Evolutionary conservation across 2,329 filamentous ascomycete genomes (phyloP), one percentile per base, ranked within the genome.

Genomic region (Arthroderma sp.): DNA sequence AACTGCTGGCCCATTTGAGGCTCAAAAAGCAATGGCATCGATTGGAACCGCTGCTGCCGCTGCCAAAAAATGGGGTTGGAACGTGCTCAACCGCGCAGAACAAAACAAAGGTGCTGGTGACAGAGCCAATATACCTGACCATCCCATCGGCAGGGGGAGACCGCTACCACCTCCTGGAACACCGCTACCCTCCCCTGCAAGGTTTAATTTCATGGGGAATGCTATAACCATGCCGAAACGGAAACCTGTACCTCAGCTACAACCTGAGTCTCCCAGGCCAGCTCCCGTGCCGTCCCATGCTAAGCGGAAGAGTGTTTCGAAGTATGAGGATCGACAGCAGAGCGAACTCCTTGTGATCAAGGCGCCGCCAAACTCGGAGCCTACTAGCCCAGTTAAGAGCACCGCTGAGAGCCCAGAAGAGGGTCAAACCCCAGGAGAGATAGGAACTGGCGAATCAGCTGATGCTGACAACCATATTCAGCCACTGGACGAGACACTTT

Each of bases 141-240:
- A 85, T 54, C 86, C 86, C 1, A 86, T 93, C 68, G 87, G 87
- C 1, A 75, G 86, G 34, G 86, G 86, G 0, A 81, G 83, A 53
- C 86, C 86, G 1, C 68, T 94, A 11, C 86, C 86, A 39, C 86
- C 86, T 6, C 84, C 83, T 2, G 87, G 86, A 2, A 80, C 75
- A 38, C 86, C 87, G 3, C 70, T 94, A 1, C 86, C 87, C 1
- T 76, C 71, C 36, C 82, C 81, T 1, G 76, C 79, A 32, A 75
- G 71, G 44, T 74, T 69, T 46, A 72, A 54, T 4, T 55, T 75
- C 5, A 77, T 75, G 56, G 73, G 74, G 38, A 74, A 72, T 40
- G 68, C 73, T 10, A 74, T 70, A 47, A 69, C 69, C 29, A 69
- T 80, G 1, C 75, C 80, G 3, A 80, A 77, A 57, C 71, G 82